Conservation (phyloP, 495 filamentous ascomycete species). For the Neurospora cerealis region DNA sequence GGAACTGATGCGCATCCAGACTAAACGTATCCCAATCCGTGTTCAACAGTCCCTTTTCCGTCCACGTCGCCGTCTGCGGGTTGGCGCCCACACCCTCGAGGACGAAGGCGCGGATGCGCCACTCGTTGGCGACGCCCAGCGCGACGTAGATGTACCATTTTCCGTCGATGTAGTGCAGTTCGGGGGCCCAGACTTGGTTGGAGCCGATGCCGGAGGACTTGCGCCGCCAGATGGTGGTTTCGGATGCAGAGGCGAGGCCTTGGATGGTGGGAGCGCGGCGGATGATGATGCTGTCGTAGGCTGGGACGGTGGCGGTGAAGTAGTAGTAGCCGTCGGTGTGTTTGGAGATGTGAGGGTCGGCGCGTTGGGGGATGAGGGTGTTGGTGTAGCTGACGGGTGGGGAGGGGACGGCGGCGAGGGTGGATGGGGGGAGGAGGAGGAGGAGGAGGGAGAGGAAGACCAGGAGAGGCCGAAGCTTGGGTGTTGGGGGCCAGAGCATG, state of each 20-base stretch:
- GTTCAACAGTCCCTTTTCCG: constrained; percentile 16
- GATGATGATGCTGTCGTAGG: constrained; percentile 40
- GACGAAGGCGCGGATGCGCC: constrained; percentile 21
- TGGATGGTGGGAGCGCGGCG: constrained; percentile 38
- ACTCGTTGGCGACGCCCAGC: constrained; percentile 16
- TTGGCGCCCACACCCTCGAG: constrained; percentile 17
- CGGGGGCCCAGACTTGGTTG: constrained; percentile 49
- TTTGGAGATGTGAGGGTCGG: constrained; percentile 26
- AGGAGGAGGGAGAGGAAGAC: constrained; percentile 4
- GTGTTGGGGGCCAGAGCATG: background rate
- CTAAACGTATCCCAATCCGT: constrained; percentile 24
- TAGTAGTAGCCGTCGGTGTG: constrained; percentile 45
- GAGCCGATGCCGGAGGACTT: constrained; percentile 35
- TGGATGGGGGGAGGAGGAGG: background rate
- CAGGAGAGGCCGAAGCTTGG: background rate
- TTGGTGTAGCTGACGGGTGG: constrained; percentile 18
- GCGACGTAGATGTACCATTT: constrained; percentile 40
- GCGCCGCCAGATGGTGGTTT: constrained; percentile 20
- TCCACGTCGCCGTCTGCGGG: constrained; percentile 14
- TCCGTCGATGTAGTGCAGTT: constrained; percentile 38
- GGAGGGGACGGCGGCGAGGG: constrained; percentile 2
- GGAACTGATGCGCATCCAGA: constrained; percentile 16
- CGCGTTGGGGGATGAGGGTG: constrained; percentile 16
- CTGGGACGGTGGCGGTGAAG: constrained; percentile 31
- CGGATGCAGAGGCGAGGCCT: constrained; percentile 34